Conservation (phyloP, 306 rosid genomes). For the Comarum palustre region DNA sequence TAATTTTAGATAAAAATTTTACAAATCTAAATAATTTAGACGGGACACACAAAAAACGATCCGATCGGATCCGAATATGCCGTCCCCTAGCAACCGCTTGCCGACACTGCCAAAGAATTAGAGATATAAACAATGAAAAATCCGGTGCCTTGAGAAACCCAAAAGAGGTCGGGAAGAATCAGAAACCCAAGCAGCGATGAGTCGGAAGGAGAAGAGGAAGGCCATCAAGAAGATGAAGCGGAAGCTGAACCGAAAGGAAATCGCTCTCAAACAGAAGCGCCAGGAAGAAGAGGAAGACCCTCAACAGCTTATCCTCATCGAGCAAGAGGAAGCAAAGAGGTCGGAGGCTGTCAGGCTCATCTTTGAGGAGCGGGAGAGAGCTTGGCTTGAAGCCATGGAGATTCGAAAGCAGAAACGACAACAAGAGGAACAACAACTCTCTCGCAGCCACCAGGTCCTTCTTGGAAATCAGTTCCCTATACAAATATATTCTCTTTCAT, state of each 20-base stretch:
- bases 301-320: conserved; percentile 48
- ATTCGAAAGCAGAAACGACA: conserved; percentile 29
- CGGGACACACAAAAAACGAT: too few species aligned
- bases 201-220: conserved; percentile 86
- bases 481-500: neutral
- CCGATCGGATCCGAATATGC: too few species aligned
- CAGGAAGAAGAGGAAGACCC: conserved; percentile 73
- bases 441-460: conserved; percentile 39
- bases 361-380: conserved; percentile 69
- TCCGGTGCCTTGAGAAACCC: too few species aligned
- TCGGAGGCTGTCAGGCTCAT: conserved; percentile 46
- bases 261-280: conserved; percentile 44
- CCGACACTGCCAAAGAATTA: too few species aligned
- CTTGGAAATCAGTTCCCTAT: too few species aligned
- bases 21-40: too few species aligned
- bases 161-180: neutral
- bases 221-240: conserved; percentile 71
- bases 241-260: conserved; percentile 60
- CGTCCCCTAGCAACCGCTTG: too few species aligned
- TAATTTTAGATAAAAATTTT: too few species aligned
- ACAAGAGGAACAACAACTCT: conserved; percentile 32
- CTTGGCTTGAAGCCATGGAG: conserved; percentile 60
- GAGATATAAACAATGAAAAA: too few species aligned
- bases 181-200: conserved; percentile 15
- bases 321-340: conserved; percentile 64